These are phyloP conservation scores for Phaeomoniella chlamydospora DNA, from an alignment of 2,329 filamentous ascomycete genomes.

Conservation along the genomic window DNA sequence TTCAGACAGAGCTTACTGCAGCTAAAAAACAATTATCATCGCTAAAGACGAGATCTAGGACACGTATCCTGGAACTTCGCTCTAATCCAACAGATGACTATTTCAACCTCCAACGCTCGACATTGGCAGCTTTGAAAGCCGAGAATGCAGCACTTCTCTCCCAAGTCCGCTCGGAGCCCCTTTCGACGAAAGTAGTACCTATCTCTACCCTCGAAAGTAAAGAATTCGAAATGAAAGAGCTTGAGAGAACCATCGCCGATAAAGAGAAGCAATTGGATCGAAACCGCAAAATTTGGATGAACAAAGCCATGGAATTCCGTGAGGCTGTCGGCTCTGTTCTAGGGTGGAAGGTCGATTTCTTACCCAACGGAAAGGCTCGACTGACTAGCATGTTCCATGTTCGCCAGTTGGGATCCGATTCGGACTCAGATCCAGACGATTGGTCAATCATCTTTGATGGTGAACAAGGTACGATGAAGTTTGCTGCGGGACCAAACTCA, in stretches of 20 bases:
- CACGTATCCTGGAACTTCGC: slow-evolving; percentile 70
- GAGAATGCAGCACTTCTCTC: slow-evolving; percentile 75
- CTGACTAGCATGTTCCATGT: slow-evolving; percentile 79
- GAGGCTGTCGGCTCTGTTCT: slow-evolving; percentile 85
- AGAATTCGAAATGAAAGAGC: slow-evolving; percentile 60
- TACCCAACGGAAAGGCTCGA: slow-evolving; percentile 91
- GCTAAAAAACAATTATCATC: slow-evolving; percentile 57
- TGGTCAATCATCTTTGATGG: slow-evolving; percentile 69
- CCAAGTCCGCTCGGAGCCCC: slow-evolving; percentile 43
- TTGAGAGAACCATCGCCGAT: slow-evolving; percentile 51
- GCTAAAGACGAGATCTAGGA: slow-evolving; percentile 54
- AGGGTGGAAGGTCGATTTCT: slow-evolving; percentile 89
- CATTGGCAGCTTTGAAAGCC: slow-evolving; percentile 59
- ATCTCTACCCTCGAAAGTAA: slow-evolving; percentile 60
- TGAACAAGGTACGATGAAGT: slow-evolving; percentile 94
- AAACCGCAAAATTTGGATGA: slow-evolving; percentile 82
- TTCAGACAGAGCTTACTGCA: slow-evolving; percentile 63
- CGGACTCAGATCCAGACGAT: slow-evolving; percentile 20
- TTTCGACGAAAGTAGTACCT: slow-evolving; percentile 52
- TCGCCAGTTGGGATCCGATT: slow-evolving; percentile 4
- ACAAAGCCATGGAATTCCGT: slow-evolving; percentile 87
- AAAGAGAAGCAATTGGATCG: slow-evolving; percentile 70
- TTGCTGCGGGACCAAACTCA: slow-evolving; percentile 76
- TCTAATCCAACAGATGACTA: slow-evolving; percentile 83
- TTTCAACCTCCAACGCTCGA: slow-evolving; percentile 71